Evolutionary conservation across 164 flowering plant genomes (phyloP), one percentile per base, ranked within the genome.

Genomic region (Magnolia sinica): DNA sequence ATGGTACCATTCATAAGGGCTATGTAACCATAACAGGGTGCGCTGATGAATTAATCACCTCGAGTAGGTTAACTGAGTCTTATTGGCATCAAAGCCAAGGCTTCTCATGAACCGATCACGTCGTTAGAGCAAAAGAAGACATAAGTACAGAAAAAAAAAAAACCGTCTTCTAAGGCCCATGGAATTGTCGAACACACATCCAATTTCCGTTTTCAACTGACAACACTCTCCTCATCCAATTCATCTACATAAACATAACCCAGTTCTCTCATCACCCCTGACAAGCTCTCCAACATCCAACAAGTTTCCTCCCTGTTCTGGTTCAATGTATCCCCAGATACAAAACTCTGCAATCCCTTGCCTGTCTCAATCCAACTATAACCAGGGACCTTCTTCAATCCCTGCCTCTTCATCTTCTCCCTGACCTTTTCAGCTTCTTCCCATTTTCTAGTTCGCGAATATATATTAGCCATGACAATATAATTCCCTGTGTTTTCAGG

Each of bases 401-500:
- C 92, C 70, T 68, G 72, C 73, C 75, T 78, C 52, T 73, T 85
- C 95, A 94, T 85, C 81, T 73, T 84, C 65, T 84, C 85, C 82
- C 98, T 90, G 16, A 90, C 80, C 77, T 19, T 79, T 72, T 87
- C 91, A 45, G 96, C 97, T 59, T 94, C 97, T 73, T 87, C 85
- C 95, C 95, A 91, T 81, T 84, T 91, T 72, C 91, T 89, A 69
- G 95, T 91, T 78, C 77, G 89, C n/a, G 95, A 83, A 82, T 86
- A 92, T 37, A 92, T 76, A 82, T 94, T 92, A 49, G 97, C 96
- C 91, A 94, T 84, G 45, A 89, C 76, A 50, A 87, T 73, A 76
- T 87, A 90, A 76, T 89, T 94, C 73, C 93, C 93, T 0, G 92
- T 82, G 67, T 88, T 91, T 72, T 89, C 90, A 59, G 96, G 97